Evolutionary conservation across 2,329 filamentous ascomycete genomes (phyloP).

Genomic region (Stagonosporopsis chrysanthemi): DNA sequence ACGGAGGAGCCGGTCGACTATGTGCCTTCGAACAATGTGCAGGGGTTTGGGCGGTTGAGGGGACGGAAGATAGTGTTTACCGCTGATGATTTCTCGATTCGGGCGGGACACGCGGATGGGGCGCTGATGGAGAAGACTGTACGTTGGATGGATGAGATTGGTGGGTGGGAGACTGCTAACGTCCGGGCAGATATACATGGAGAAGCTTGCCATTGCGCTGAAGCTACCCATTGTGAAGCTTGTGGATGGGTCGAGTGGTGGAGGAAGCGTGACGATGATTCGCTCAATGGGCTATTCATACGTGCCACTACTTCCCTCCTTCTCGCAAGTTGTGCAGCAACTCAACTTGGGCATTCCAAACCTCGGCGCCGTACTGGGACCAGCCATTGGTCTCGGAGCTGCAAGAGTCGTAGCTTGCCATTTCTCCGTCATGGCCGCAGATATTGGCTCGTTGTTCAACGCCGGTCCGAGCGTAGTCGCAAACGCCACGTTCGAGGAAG

Average conservation of each 20-base stretch:
- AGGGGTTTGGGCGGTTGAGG: conserved; percentile 63
- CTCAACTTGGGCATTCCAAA: conserved; percentile 71
- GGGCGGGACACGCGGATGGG: conserved; percentile 70
- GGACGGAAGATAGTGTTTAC: conserved; percentile 66
- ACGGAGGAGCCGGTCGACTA: conserved; percentile 61
- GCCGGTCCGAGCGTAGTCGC: conserved; percentile 70
- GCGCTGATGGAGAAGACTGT: conserved; percentile 64
- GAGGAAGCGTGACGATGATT: conserved; percentile 68
- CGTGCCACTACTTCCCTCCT: conserved; percentile 64
- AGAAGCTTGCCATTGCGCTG: conserved; percentile 66
- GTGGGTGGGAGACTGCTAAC: conserved; percentile 22
- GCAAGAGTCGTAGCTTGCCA: conserved; percentile 68
- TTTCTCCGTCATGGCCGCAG: conserved; percentile 71
- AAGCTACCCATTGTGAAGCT: conserved; percentile 69
- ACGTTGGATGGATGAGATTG: background rate
- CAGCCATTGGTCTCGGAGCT: conserved; percentile 69
- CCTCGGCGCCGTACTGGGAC: conserved; percentile 67
- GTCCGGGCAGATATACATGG: conserved; percentile 59
- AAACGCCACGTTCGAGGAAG: conserved; percentile 70
- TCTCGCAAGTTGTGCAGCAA: conserved; percentile 63
- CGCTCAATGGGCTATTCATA: conserved; percentile 64
- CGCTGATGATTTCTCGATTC: conserved; percentile 69
- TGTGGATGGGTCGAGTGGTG: conserved; percentile 69
- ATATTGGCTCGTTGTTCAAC: conserved; percentile 69
- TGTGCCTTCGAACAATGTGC: conserved; percentile 68